These are phyloP conservation scores for Domatiomyces catenatus DNA, from an alignment of 2,329 filamentous ascomycete species.

Conservation along the genomic window DNA sequence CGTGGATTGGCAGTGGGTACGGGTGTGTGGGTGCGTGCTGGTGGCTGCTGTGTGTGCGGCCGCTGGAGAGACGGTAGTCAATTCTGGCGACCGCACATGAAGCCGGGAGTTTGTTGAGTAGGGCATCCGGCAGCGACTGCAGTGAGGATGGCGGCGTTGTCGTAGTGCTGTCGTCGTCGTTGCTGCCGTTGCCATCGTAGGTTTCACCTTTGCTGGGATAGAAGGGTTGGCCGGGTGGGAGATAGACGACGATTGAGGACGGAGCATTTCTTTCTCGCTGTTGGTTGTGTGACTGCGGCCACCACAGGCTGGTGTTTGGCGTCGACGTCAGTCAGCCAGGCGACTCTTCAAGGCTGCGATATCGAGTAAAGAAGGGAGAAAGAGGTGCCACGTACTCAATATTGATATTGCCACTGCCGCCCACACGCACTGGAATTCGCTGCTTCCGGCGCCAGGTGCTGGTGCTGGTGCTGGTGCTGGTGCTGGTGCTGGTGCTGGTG, in stretches of 20 bases:
- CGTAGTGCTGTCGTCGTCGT: not conserved
- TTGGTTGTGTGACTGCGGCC: not conserved
- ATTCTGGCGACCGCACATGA: not conserved
- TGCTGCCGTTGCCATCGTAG: not conserved
- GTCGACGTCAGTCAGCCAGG: not conserved
- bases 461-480: too few relatives aligned
- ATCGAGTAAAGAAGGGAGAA: not conserved
- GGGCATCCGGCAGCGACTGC: not conserved
- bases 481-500: too few relatives aligned
- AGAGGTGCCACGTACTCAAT: not conserved
- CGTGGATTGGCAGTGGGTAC: conserved; percentile 19
- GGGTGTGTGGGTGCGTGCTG: not conserved
- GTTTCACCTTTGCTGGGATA: not conserved
- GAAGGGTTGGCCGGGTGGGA: conserved; percentile 4
- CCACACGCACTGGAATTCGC: conserved; percentile 1
- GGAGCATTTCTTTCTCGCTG: not conserved
- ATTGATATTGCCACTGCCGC: conserved; percentile 4
- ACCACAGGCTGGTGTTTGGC: not conserved
- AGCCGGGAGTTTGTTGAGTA: not conserved
- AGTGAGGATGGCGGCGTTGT: not conserved
- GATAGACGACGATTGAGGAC: conserved; percentile 2
- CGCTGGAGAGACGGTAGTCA: conserved; percentile 4
- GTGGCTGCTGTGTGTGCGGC: not conserved
- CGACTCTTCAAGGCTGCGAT: not conserved
- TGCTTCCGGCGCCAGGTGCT: not conserved